phyloP scores from a whole-genome alignment of 225 moss, liverwort and hornwort species.

The Neckera pumila region DNA sequence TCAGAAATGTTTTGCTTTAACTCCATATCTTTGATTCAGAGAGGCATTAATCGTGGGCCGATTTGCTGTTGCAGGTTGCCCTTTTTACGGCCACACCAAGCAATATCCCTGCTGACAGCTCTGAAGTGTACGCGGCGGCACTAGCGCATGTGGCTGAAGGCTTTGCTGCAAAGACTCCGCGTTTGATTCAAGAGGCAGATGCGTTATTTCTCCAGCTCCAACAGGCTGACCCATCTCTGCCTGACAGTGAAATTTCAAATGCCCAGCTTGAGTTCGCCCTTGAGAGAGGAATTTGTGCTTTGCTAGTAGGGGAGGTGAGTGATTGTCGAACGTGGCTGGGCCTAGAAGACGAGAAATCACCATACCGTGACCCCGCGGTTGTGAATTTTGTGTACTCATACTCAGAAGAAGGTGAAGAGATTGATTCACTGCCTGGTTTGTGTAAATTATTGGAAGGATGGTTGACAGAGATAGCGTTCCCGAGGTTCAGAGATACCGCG shows the following conservation, averaged over 20 bases:
- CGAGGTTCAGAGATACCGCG: slow-evolving; percentile 69
- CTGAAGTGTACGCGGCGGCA: slow-evolving; percentile 81
- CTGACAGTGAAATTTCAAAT: slow-evolving; percentile 18
- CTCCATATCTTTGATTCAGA: not conserved
- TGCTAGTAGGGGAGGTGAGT: slow-evolving; percentile 84
- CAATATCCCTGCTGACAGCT: slow-evolving; percentile 90
- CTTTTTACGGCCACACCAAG: slow-evolving; percentile 79
- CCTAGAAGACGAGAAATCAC: slow-evolving; percentile 62
- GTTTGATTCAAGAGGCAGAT: slow-evolving; percentile 81
- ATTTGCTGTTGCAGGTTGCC: slow-evolving; percentile 35
- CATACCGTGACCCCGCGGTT: slow-evolving; percentile 63
- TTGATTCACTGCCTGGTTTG: slow-evolving; percentile 63
- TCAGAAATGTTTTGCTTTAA: not conserved
- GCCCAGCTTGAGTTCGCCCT: slow-evolving; percentile 54
- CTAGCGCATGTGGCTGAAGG: slow-evolving; percentile 85
- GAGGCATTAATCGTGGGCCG: not conserved
- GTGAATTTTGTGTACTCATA: slow-evolving; percentile 76
- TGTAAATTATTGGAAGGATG: slow-evolving; percentile 94
- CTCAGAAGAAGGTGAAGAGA: slow-evolving; percentile 63
- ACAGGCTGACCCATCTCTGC: slow-evolving; percentile 34
- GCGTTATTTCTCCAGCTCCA: slow-evolving; percentile 88
- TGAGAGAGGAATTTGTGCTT: slow-evolving; percentile 83
- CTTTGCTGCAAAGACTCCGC: slow-evolving; percentile 62
- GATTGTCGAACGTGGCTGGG: slow-evolving; percentile 83
- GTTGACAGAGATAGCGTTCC: slow-evolving; percentile 86